Evolutionary conservation across 1,284 basidiomycete genomes (phyloP), one percentile per base, ranked within the genome.

Genomic region (Puccinia horiana): DNA sequence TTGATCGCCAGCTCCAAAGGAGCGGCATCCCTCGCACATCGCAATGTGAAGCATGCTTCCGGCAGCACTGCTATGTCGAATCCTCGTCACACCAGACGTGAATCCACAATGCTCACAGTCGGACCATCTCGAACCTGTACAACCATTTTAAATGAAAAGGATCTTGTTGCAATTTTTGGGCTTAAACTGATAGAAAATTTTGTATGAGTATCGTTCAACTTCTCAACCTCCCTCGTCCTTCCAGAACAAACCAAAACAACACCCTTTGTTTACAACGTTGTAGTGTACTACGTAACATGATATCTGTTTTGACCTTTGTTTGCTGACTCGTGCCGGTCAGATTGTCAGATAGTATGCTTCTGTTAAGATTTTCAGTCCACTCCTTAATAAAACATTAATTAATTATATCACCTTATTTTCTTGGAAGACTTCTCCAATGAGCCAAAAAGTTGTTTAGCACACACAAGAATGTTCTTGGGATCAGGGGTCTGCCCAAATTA

Each of bases 21-120:
- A 49, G 69, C 32, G 72, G 73, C 14, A 75, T 67, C n/a, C 80
- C 72, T n/a, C 56, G 80, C 58, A 73, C 61, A 20, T 35, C 61
- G 20, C 80, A 82, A 42, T 82, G 80, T 32, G 44, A 75, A 56
- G 80, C 58, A 5, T 82, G 80, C n/a, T 82, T 82, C 69, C 23
- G 29, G 9, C 72, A 63, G 14, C 61, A 82, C 42, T 82, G 80
- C 32, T 56, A 74, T 56, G 44, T 72, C 2, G 69, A 72, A 47
- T 72, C 67, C 40, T 18, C 61, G 1, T 63, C 8, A 63, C 29
- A 9, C 14, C 18, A 9, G 32, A 63, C 61, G 35, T 63, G 61
- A 23, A 23, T 11, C 40, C 63, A 40, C 18, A n/a, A n/a, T n/a
- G n/a, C 32, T 40, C 35, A 65, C 63, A 14, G 6, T 23, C 37